Evolutionary conservation across 495 filamentous ascomycete genomes (phyloP).

Genomic region (Penicillium paradoxum): DNA sequence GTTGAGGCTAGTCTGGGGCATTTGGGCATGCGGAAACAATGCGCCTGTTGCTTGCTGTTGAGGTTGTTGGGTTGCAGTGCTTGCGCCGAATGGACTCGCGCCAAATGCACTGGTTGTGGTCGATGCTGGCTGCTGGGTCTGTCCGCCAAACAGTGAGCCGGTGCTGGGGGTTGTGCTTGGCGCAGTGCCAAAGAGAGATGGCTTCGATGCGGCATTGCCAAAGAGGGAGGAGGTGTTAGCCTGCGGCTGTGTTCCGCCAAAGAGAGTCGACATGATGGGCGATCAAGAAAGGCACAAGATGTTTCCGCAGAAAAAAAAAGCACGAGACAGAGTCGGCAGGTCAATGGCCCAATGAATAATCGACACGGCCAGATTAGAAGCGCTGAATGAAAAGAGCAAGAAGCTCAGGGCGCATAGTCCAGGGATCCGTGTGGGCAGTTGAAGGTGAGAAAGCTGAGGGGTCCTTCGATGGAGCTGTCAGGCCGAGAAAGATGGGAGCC

Average conservation of each 20-base stretch:
- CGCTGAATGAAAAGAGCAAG: neutral
- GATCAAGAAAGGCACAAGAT: conserved; percentile 13
- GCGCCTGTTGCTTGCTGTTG: conserved; percentile 29
- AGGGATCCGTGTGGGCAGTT: conserved; percentile 6
- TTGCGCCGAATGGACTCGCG: conserved; percentile 14
- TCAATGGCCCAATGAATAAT: neutral
- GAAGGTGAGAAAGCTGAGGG: conserved; percentile 16
- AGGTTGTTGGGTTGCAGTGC: conserved; percentile 20
- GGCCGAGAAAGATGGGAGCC: conserved; percentile 17
- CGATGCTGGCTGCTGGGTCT: conserved; percentile 21
- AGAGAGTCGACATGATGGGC: conserved; percentile 36
- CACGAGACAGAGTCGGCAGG: conserved; percentile 1
- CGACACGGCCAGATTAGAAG: neutral
- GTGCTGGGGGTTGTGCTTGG: conserved; percentile 17
- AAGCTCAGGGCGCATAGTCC: conserved; percentile 11
- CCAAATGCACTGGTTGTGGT: conserved; percentile 10
- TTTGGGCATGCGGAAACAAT: conserved; percentile 36
- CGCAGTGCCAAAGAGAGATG: conserved; percentile 32
- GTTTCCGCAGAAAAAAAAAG: conserved; percentile 20
- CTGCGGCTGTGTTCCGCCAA: conserved; percentile 31
- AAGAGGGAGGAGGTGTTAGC: conserved; percentile 28
- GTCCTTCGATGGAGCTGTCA: conserved; percentile 19
- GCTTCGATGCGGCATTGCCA: conserved; percentile 31
- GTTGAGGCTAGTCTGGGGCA: conserved; percentile 32
- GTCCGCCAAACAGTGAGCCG: conserved; percentile 27